phyloP scores from a whole-genome alignment of 1,284 basidiomycete genomes.

The Ceratobasidium sp. region DNA sequence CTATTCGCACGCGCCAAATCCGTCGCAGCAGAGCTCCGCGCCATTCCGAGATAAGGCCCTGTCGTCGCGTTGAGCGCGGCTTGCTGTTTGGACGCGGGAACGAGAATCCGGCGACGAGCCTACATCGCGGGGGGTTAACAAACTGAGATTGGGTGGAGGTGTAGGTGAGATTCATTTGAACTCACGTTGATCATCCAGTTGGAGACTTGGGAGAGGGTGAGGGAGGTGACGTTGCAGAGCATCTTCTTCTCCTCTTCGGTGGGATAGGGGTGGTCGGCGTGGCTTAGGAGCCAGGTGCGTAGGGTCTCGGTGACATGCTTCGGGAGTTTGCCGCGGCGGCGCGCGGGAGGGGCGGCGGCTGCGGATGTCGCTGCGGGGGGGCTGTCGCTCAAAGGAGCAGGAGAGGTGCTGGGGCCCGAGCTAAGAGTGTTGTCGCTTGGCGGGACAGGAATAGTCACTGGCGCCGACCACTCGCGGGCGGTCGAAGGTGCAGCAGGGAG shows the following conservation, averaged over 20 bases:
- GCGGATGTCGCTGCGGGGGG: conserved; percentile 20
- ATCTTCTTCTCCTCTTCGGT: conserved; percentile 92
- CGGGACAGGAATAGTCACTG: conserved; percentile 39
- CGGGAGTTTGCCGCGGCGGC: conserved; percentile 88
- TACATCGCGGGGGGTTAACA: conserved; percentile 54
- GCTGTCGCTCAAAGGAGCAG: conserved; percentile 61
- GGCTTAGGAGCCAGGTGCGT: conserved; percentile 90
- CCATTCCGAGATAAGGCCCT: conserved; percentile 30
- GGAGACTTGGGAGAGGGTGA: conserved; percentile 89
- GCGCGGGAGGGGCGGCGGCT: conserved; percentile 54
- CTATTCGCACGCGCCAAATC: conserved; percentile 37
- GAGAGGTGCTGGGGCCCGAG: conserved; percentile 58
- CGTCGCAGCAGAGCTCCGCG: conserved; percentile 28
- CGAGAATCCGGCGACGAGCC: conserved; percentile 84
- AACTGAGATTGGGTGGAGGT: conserved; percentile 18
- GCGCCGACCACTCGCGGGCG: conserved; percentile 30
- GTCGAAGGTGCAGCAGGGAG: conserved; percentile 16
- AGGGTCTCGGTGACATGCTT: conserved; percentile 91
- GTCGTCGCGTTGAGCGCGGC: conserved; percentile 67
- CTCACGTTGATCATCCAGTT: conserved; percentile 93
- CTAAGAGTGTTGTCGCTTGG: conserved; percentile 58
- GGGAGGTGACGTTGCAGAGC: conserved; percentile 84
- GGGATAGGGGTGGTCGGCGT: conserved; percentile 91
- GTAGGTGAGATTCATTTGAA: conserved; percentile 49
- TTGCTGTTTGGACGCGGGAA: conserved; percentile 76